Evolutionary conservation across 31 red algal species (phyloP).

Genomic region (Porphyra umbilicalis): DNA sequence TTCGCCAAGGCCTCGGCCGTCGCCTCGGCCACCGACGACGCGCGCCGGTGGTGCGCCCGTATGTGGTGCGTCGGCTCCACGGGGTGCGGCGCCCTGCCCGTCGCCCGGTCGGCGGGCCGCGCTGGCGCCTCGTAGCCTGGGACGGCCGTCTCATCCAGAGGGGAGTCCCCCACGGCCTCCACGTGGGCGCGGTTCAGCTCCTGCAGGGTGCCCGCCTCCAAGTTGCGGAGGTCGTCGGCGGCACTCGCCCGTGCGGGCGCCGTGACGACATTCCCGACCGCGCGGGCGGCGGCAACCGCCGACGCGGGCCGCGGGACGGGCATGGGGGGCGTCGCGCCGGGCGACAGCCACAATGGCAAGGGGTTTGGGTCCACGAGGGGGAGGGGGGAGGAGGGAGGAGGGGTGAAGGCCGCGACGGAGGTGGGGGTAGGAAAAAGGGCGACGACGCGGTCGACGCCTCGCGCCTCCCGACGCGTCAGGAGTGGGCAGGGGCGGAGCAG

Average conservation of each 20-base stretch:
- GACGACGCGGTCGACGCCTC: too few relatives aligned
- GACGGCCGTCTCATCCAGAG: too few relatives aligned
- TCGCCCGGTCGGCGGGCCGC: background rate
- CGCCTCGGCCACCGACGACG: background rate
- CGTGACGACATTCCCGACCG: background rate
- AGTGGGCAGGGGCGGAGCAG: too few relatives aligned
- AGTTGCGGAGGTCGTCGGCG: background rate
- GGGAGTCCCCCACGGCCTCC: background rate
- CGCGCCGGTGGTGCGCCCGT: background rate
- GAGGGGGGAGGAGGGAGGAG: too few relatives aligned
- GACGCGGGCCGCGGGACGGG: too few relatives aligned
- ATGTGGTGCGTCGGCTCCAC: background rate
- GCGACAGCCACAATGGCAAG: too few relatives aligned
- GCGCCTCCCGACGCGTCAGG: too few relatives aligned
- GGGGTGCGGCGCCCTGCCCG: background rate
- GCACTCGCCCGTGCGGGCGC: background rate
- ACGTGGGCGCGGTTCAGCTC: background rate
- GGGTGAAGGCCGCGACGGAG: too few relatives aligned
- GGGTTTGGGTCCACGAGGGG: too few relatives aligned
- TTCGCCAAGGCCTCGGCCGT: background rate
- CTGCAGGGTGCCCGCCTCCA: background rate
- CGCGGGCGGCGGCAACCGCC: background rate
- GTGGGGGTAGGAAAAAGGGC: too few relatives aligned
- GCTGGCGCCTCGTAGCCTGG: too few relatives aligned
- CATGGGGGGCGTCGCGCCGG: too few relatives aligned